Conservation (phyloP, 192 early-diverging fungal species). For the Radiomyces spectabilis region DNA sequence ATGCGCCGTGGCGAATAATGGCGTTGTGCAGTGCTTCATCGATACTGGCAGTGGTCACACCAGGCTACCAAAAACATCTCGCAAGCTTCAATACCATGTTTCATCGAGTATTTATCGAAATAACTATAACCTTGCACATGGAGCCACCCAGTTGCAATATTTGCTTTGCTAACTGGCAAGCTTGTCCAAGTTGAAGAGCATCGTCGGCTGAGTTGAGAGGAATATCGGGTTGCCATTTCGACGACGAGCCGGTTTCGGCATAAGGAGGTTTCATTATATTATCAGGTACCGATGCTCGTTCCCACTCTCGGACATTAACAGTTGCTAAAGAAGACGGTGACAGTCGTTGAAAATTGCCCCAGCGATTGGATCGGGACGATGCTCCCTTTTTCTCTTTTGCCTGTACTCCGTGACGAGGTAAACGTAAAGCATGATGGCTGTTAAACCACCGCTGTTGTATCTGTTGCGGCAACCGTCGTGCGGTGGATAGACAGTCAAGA, state of each 20-base stretch:
- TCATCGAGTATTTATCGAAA: not conserved
- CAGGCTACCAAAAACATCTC: conserved; percentile 9
- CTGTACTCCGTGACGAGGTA: no score
- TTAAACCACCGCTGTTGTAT: no score
- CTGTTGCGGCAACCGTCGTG: no score
- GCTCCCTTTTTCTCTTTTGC: not conserved
- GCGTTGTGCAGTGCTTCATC: conserved; percentile 43
- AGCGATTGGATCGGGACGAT: not conserved
- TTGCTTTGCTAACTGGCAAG: conserved; percentile 49
- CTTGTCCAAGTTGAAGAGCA: conserved; percentile 33
- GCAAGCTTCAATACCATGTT: not conserved
- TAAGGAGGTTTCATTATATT: conserved; percentile 50
- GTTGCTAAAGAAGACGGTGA: conserved; percentile 6
- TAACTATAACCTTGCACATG: conserved; percentile 31
- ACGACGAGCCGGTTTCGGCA: conserved; percentile 43
- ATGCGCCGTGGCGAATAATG: conserved; percentile 48
- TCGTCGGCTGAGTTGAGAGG: conserved; percentile 32
- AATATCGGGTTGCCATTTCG: conserved; percentile 33
- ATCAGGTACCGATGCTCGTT: conserved; percentile 25
- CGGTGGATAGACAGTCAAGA: no score
- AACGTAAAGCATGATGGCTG: no score
- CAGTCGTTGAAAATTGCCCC: conserved; percentile 15
- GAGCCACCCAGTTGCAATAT: conserved; percentile 46
- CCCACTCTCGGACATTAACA: conserved; percentile 7
- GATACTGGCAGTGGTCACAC: conserved; percentile 42